phyloP scores from a whole-genome alignment of 768 basidiomycete genomes.

The Xerocomellus chrysenteron region DNA sequence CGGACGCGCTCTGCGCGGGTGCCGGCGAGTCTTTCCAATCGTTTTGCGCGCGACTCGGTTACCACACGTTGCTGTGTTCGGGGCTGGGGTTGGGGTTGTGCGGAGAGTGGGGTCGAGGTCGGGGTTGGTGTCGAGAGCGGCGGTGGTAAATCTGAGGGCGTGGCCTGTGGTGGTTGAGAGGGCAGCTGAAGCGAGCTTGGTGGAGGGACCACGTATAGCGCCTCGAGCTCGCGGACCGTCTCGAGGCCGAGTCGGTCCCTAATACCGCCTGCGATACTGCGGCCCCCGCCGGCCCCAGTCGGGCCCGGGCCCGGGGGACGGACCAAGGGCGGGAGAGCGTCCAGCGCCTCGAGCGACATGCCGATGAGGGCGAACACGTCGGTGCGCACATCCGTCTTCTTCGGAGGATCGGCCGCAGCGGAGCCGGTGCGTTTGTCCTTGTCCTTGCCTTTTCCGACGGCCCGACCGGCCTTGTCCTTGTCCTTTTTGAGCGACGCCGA shows the following conservation, averaged over 20 bases:
- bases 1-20: constrained; percentile 20
- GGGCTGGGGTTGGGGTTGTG: not conserved
- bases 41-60: not conserved
- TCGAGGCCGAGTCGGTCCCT: constrained; percentile 29
- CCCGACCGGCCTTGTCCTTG: constrained; percentile 1
- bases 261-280: constrained; percentile 7
- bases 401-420: not conserved
- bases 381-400: constrained; percentile 16
- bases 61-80: not conserved
- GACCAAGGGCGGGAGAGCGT: constrained; percentile 6
- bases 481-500: constrained; percentile 4
- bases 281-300: too few relatives aligned
- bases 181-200: not conserved
- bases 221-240: constrained; percentile 26
- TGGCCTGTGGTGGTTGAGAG: not conserved
- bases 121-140: not conserved
- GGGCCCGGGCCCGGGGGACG: not conserved
- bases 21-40: constrained; percentile 9
- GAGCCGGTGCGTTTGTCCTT: not conserved
- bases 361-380: constrained; percentile 27
- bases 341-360: constrained; percentile 18
- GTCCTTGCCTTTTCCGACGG: constrained; percentile 1
- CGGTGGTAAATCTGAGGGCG: not conserved
- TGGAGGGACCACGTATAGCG: constrained; percentile 10
- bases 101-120: not conserved